Evolutionary conservation across 2,329 filamentous ascomycete species (phyloP).

Genomic region (Emericellopsis cladophorae): DNA sequence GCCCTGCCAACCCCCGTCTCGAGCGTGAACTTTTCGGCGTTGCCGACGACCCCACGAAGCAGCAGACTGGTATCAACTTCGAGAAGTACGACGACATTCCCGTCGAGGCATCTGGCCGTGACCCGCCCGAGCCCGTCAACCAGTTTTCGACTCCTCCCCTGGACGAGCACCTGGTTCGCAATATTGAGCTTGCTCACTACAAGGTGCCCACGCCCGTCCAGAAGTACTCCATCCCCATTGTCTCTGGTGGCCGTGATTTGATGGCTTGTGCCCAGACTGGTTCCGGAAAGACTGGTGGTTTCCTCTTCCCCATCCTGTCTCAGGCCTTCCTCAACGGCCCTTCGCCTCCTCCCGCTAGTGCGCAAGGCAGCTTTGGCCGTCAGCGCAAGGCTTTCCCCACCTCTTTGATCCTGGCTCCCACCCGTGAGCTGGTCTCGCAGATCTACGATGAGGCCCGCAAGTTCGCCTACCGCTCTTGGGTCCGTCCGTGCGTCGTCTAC

Average conservation of each 20-base stretch:
- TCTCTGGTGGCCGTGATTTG: constrained; percentile 93
- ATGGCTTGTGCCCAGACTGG: constrained; percentile 99
- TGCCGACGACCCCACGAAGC: constrained; percentile 83
- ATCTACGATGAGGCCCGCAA: constrained; percentile 97
- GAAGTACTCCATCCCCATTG: constrained; percentile 98
- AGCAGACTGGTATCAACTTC: constrained; percentile 98
- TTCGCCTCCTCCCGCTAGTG: constrained; percentile 50
- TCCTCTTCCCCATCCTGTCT: constrained; percentile 97
- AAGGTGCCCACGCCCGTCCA: constrained; percentile 94
- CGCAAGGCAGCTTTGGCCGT: constrained; percentile 63
- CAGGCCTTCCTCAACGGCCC: constrained; percentile 90
- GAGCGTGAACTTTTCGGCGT: constrained; percentile 94
- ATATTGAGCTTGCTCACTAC: constrained; percentile 92
- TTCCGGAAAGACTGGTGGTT: constrained; percentile 99
- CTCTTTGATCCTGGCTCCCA: constrained; percentile 88
- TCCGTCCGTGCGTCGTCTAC: constrained; percentile 95
- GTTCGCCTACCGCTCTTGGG: constrained; percentile 98
- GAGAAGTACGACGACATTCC: constrained; percentile 99
- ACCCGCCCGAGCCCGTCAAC: constrained; percentile 84
- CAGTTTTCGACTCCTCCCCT: constrained; percentile 90
- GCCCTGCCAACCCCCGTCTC: constrained; percentile 73
- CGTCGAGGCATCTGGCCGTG: constrained; percentile 87
- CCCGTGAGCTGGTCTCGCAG: constrained; percentile 95
- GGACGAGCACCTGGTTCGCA: constrained; percentile 82
- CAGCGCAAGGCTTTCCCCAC: constrained; percentile 98